phyloP scores from a whole-genome alignment of 768 basidiomycete species.

The Butyriboletus loyo region DNA sequence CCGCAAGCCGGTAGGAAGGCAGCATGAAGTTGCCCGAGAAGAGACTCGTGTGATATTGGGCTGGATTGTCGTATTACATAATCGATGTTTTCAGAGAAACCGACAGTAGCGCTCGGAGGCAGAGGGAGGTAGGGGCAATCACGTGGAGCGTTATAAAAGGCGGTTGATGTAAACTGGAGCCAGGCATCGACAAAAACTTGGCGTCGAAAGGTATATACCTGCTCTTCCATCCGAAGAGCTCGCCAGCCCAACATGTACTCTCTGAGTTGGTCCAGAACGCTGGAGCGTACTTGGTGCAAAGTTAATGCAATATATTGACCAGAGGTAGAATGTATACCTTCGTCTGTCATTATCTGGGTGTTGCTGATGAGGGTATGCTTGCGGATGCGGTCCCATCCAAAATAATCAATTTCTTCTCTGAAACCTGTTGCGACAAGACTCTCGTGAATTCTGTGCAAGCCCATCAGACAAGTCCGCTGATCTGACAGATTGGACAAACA shows the following conservation, averaged over 20 bases:
- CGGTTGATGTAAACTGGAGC: constrained; percentile 17
- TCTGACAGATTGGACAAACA: constrained; percentile 15
- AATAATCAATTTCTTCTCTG: constrained; percentile 26
- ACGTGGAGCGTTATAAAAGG: constrained; percentile 13
- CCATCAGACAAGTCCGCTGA: constrained; percentile 3
- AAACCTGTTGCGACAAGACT: constrained; percentile 20
- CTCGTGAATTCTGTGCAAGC: constrained; percentile 16
- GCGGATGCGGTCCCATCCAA: constrained; percentile 32
- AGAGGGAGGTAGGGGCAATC: constrained; percentile 22
- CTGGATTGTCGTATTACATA: constrained; percentile 24
- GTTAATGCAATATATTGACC: constrained; percentile 4
- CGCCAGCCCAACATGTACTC: constrained; percentile 31
- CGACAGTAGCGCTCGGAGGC: constrained; percentile 27
- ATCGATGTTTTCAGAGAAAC: constrained; percentile 21
- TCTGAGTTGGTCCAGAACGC: constrained; percentile 18
- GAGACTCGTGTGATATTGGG: constrained; percentile 2
- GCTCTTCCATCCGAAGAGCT: constrained; percentile 30
- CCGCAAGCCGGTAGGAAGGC: constrained; percentile 16
- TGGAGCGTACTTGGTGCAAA: constrained; percentile 12
- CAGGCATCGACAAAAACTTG: constrained; percentile 25
- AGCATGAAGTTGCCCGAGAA: constrained; percentile 15
- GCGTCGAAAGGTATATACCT: constrained; percentile 26
- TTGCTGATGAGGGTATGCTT: constrained; percentile 28
- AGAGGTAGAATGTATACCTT: constrained; percentile 12
- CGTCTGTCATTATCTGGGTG: constrained; percentile 21